These are phyloP conservation scores for Pestalotiopsis sp. DNA, from an alignment of 2,329 filamentous ascomycete genomes.

Conservation along the genomic window DNA sequence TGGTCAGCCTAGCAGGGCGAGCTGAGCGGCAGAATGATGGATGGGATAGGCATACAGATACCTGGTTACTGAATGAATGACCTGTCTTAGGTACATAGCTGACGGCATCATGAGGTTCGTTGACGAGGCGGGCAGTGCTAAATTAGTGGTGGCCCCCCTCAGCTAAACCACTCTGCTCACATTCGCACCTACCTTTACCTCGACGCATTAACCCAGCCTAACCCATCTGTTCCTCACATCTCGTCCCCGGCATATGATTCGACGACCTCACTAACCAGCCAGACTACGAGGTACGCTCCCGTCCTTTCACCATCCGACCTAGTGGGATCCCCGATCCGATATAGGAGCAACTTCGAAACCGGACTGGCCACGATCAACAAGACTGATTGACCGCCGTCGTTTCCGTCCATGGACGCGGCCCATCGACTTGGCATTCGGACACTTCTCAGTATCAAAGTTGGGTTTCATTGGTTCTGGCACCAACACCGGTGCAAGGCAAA, in stretches of 20 bases:
- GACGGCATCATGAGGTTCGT: neutral
- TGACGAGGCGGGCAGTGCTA: neutral
- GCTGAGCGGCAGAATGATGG: neutral
- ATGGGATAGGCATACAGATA: neutral
- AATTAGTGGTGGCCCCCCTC: neutral
- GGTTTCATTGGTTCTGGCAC: neutral
- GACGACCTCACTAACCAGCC: too few relatives aligned
- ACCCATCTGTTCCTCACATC: too few relatives aligned
- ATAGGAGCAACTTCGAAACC: neutral
- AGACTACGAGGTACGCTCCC: too few relatives aligned
- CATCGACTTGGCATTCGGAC: too few relatives aligned
- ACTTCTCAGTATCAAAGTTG: too few relatives aligned
- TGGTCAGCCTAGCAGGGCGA: neutral
- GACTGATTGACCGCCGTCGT: too few relatives aligned
- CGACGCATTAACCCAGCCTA: too few relatives aligned
- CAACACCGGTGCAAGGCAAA: neutral
- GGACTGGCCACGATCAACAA: neutral
- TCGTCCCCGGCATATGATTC: too few relatives aligned
- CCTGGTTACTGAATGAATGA: neutral
- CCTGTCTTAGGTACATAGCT: neutral
- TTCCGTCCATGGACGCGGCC: too few relatives aligned
- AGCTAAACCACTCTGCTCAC: neutral
- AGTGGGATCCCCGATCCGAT: neutral
- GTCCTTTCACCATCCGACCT: neutral
- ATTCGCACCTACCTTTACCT: too few relatives aligned